Evolutionary conservation across 2,329 filamentous ascomycete species (phyloP), one percentile per base, ranked within the genome.

Genomic region (Cadophora luteo-olivacea): DNA sequence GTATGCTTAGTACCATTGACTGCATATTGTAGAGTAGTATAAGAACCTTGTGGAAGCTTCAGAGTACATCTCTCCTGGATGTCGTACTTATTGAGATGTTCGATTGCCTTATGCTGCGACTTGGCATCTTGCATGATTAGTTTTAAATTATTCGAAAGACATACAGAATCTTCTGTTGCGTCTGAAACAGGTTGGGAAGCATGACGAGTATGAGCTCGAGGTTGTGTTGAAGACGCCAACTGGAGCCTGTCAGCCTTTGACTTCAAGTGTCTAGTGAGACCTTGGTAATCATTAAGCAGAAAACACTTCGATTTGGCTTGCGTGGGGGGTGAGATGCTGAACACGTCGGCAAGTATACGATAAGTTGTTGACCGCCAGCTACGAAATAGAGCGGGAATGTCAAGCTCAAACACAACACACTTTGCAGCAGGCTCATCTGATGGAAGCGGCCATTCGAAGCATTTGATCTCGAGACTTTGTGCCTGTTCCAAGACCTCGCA

Each of bases 371-470:
- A 83, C 19, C 87, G 79, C 87, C 87, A 89, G 1, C 71, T 58
- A 0, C 73, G 73, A 41, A 86, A 84, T 0, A 73, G 33, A 0
- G 25, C 4, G 0, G 86, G 86, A 0, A 81, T 69, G 0, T 72
- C 63, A 0, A 89, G 76, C 70, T 89, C 87, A 61, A 89, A 89
- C 0, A 89, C 79, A 0, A 81, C 80, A 0, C 84, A 79, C 67
- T 84, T 83, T 0, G 80, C 79, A 12, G 79, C 33, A 14, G 25
- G 11, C n/a, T 64, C 49, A 16, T 25, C n/a, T 0, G 0, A 52
- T 36, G 86, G 83, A 0, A 90, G 77, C 0, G 87, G 87, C 86
- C 86, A 89, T 72, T 90, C 87, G 70, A 87, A 80, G 9, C 86
- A 74, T 0, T 52, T 0, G 8, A 91, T 88, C 0, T 32, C 48